Percentiles rank a stretch among this genome's conserved stretches.
Evolutionary conservation across 805 yeast species (phyloP).

Genomic region (Schwanniomyces polymorphus): DNA sequence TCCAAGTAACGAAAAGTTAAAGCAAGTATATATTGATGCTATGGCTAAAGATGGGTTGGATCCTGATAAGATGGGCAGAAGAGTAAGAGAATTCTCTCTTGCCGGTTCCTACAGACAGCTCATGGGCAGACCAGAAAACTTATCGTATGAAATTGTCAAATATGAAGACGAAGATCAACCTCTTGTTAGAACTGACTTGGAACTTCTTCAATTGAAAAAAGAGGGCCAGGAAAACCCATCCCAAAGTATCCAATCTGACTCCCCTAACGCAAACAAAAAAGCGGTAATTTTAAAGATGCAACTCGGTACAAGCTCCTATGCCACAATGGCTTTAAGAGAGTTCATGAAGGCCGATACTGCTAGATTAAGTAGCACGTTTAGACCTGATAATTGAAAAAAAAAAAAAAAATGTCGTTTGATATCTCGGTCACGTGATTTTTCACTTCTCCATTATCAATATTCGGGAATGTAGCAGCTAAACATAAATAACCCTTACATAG

Average conservation of each 20-base stretch:
- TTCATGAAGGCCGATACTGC: conserved; percentile 77
- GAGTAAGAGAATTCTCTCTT: conserved; percentile 83
- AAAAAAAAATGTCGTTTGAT: neutral
- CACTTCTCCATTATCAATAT: neutral
- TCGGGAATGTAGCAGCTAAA: neutral
- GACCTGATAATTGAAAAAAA: conserved; percentile 1
- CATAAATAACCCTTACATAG: neutral
- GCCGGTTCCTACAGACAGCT: conserved; percentile 86
- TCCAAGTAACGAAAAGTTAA: conserved; percentile 66
- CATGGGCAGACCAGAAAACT: conserved; percentile 60
- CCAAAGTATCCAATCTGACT: conserved; percentile 27
- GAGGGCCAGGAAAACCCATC: conserved; percentile 17
- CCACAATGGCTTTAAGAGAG: conserved; percentile 96
- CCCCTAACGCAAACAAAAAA: conserved; percentile 43
- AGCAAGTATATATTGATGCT: conserved; percentile 60
- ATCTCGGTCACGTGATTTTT: neutral
- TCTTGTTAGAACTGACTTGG: conserved; percentile 75
- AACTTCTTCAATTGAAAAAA: conserved; percentile 33
- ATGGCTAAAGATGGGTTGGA: conserved; percentile 84
- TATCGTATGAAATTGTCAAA: conserved; percentile 61
- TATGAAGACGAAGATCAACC: conserved; percentile 70
- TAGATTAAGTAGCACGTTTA: conserved; percentile 19
- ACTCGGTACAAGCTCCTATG: conserved; percentile 85
- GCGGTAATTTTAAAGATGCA: conserved; percentile 79
- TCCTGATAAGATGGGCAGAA: conserved; percentile 82